phyloP scores from a whole-genome alignment of 2,329 filamentous ascomycete species.

The Cordyceps tenuipes region DNA sequence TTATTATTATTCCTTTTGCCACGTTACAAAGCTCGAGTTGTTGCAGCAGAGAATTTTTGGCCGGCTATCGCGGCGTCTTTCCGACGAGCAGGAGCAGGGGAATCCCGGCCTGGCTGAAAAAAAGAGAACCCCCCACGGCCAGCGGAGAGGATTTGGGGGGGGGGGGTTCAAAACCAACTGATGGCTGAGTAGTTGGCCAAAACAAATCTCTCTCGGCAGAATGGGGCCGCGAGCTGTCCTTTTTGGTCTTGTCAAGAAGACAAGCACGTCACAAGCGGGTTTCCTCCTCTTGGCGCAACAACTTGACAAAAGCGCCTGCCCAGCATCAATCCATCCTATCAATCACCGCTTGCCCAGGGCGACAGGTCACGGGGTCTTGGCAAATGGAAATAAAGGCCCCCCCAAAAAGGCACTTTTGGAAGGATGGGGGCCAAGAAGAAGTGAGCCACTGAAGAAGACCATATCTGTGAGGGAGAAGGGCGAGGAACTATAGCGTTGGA shows the following conservation, averaged over 20 bases:
- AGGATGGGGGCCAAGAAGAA: background rate
- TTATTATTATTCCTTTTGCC: no score
- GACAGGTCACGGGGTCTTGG: background rate
- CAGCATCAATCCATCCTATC: background rate
- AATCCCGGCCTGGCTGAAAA: conserved; percentile 2
- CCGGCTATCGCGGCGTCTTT: background rate
- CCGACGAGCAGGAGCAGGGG: background rate
- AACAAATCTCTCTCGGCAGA: background rate
- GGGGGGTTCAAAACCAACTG: background rate
- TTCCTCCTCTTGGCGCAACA: background rate
- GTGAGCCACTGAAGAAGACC: background rate
- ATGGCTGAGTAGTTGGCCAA: background rate
- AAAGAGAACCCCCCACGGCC: no score
- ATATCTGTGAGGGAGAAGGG: background rate
- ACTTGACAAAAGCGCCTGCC: background rate
- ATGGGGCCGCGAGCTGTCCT: background rate
- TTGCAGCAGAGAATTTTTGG: background rate
- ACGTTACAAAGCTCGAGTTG: background rate
- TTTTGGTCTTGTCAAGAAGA: background rate
- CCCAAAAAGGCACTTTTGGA: background rate
- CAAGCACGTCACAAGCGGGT: no score
- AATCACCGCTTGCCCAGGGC: background rate
- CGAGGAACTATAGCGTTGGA: background rate
- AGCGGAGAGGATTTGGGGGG: no score
- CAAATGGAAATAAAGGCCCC: no score